phyloP scores from a whole-genome alignment of 176 grass and related monocot genomes.

The Bromus sterilis region DNA sequence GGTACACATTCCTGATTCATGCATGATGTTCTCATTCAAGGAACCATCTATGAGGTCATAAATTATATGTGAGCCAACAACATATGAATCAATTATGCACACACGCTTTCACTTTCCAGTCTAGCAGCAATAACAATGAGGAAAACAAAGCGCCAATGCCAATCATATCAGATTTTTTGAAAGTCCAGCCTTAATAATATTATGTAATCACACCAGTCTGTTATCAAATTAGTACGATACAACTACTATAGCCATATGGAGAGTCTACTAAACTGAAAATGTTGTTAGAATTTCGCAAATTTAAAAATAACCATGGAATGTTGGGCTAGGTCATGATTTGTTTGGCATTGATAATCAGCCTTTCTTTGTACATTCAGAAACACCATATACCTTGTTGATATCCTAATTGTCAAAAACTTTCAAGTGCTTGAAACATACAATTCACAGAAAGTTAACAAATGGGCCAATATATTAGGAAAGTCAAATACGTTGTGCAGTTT shows the following conservation, averaged over 20 bases:
- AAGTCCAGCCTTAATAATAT: neutral
- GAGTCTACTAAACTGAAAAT: neutral
- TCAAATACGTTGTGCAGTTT: neutral
- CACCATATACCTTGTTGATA: neutral
- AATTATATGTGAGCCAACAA: neutral
- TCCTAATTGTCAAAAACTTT: neutral
- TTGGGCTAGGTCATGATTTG: neutral
- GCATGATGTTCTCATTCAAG: neutral
- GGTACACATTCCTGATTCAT: neutral
- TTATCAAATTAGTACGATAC: neutral
- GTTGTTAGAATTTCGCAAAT: neutral
- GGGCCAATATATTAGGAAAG: neutral
- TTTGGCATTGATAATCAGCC: neutral
- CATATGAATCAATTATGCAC: conserved; percentile 2
- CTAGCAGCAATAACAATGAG: neutral
- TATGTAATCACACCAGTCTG: neutral
- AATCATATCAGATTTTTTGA: neutral
- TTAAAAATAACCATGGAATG: neutral
- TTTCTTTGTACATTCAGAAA: neutral
- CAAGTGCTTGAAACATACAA: neutral
- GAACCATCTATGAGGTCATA: neutral
- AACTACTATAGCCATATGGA: neutral
- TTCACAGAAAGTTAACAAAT: neutral
- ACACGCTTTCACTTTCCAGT: conserved; percentile 14
- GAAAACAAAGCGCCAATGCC: neutral